These are phyloP conservation scores for Lichtheimia ramosa DNA, from an alignment of 371 early-diverging fungal species.

Conservation along the genomic window DNA sequence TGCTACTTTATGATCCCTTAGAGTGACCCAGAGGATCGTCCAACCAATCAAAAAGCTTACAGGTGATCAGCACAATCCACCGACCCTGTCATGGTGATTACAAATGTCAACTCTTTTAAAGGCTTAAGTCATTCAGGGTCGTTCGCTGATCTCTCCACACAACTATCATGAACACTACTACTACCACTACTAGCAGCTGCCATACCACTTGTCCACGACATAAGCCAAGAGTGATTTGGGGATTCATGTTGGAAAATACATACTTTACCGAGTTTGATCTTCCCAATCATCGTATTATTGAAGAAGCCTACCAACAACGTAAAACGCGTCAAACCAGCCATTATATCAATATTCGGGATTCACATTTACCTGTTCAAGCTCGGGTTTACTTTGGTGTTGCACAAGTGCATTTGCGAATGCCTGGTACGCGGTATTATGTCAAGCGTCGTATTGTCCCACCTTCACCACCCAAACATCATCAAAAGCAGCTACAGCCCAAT, in stretches of 20 bases:
- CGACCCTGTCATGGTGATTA: too few species aligned
- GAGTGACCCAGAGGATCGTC: neutral
- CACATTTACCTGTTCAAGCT: conserved; percentile 28
- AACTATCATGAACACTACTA: too few species aligned
- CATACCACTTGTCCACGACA: too few species aligned
- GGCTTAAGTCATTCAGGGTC: conserved; percentile 1
- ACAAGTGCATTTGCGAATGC: conserved; percentile 47
- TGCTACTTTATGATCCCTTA: too few species aligned
- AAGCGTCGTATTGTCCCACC: neutral
- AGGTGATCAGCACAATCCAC: too few species aligned
- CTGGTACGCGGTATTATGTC: conserved; percentile 53
- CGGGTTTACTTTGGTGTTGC: conserved; percentile 46
- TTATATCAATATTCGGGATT: conserved; percentile 32
- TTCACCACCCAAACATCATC: too few species aligned
- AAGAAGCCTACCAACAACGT: conserved; percentile 27
- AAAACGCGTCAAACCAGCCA: conserved; percentile 26
- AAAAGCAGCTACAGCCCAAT: too few species aligned
- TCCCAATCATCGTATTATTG: conserved; percentile 36
- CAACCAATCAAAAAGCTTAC: neutral
- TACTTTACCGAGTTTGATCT: conserved; percentile 40
- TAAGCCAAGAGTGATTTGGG: conserved; percentile 28
- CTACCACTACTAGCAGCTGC: too few species aligned
- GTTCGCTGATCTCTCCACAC: neutral
- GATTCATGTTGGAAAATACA: conserved; percentile 50
- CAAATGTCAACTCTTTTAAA: too few species aligned